Evolutionary conservation across 2,329 filamentous ascomycete species (phyloP).

Genomic region (Botrytis pseudocinerea): DNA sequence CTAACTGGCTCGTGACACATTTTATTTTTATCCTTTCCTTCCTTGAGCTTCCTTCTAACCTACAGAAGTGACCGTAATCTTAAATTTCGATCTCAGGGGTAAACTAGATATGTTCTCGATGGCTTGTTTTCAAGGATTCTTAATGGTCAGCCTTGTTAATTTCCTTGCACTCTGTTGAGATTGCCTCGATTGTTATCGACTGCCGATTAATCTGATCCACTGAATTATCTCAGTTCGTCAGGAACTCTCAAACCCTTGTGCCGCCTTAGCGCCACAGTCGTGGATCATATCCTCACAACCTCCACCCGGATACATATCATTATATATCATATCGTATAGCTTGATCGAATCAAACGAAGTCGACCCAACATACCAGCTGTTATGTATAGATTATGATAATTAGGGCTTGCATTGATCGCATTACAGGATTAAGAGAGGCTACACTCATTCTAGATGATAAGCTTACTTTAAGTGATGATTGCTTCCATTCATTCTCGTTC

Average conservation of each 20-base stretch:
- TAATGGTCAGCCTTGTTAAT: slow-evolving; percentile 23
- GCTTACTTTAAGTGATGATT: slow-evolving; percentile 16
- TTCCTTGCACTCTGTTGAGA: slow-evolving; percentile 10
- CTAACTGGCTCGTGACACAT: slow-evolving; percentile 12
- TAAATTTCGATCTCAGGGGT: slow-evolving; percentile 26
- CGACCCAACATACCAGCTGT: background rate
- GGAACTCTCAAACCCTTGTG: slow-evolving; percentile 14
- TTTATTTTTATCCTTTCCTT: slow-evolving; percentile 16
- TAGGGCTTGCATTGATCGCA: slow-evolving; percentile 16
- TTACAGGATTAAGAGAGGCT: background rate
- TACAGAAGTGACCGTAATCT: slow-evolving; percentile 15
- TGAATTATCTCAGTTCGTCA: slow-evolving; percentile 13
- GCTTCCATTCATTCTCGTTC: background rate
- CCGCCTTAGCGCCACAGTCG: slow-evolving; percentile 18
- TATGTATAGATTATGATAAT: background rate
- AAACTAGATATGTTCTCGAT: slow-evolving; percentile 17
- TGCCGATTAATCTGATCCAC: slow-evolving; percentile 21
- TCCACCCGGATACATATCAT: slow-evolving; percentile 18
- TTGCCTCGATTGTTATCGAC: slow-evolving; percentile 25
- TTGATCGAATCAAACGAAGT: background rate
- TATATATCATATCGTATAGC: slow-evolving; percentile 16
- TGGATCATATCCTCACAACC: slow-evolving; percentile 15
- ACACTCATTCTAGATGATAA: background rate
- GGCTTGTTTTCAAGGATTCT: slow-evolving; percentile 7
- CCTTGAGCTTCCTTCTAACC: slow-evolving; percentile 19